Percentiles rank a stretch among this genome's conserved stretches.
Conservation (phyloP, 2,329 filamentous ascomycete genomes). For the Fusarium sambucinum region DNA sequence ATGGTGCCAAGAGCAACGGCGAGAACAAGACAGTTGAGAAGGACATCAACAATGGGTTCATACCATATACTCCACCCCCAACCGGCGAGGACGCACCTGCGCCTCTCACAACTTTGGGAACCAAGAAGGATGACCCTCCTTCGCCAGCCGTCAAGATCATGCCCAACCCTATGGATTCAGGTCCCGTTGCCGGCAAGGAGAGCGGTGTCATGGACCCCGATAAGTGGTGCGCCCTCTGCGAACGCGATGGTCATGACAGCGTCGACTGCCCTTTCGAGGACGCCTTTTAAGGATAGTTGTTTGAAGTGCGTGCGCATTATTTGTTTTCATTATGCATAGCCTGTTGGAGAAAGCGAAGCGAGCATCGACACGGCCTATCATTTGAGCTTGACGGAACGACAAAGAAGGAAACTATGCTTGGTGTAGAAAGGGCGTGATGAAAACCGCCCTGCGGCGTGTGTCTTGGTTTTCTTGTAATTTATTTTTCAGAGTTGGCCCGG, state of each 20-base stretch:
- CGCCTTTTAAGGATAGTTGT: conserved; percentile 65
- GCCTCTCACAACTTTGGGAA: conserved; percentile 65
- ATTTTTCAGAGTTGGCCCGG: conserved; percentile 31
- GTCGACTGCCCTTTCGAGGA: conserved; percentile 95
- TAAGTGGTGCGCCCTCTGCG: conserved; percentile 98
- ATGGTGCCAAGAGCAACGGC: conserved; percentile 52
- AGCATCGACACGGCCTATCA: conserved; percentile 35
- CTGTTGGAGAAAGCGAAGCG: conserved; percentile 30
- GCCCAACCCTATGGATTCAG: conserved; percentile 73
- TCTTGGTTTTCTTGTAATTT: conserved; percentile 28
- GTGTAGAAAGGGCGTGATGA: conserved; percentile 47
- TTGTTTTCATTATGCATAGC: conserved; percentile 23
- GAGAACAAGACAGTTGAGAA: conserved; percentile 53
- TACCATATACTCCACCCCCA: conserved; percentile 53
- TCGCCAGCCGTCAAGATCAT: conserved; percentile 61
- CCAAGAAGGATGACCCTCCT: conserved; percentile 56
- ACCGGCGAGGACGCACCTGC: conserved; percentile 64
- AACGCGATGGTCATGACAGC: conserved; percentile 95
- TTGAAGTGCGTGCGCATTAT: neutral
- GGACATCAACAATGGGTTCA: conserved; percentile 53
- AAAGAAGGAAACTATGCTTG: conserved; percentile 35
- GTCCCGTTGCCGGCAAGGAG: conserved; percentile 81
- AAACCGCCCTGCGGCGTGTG: conserved; percentile 40
- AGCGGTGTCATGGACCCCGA: conserved; percentile 82
- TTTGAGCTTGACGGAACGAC: conserved; percentile 20